Conservation (phyloP, 805 yeast species). For the Cyberlindnera petersonii region DNA sequence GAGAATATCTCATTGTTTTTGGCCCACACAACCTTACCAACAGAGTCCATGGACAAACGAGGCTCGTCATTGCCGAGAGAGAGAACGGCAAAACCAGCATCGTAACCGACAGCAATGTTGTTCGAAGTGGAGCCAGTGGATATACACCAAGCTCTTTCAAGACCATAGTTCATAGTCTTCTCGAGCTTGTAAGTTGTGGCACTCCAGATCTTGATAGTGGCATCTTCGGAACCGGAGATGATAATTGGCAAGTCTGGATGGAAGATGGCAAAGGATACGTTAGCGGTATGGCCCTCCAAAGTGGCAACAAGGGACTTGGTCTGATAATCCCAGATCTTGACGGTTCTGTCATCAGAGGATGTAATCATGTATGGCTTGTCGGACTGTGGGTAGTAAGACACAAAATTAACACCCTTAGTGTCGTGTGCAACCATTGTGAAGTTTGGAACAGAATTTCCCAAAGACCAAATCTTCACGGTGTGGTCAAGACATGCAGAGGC, state of each 20-base stretch:
- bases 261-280: conserved; percentile 95
- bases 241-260: conserved; percentile 97
- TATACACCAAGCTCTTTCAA: conserved; percentile 97
- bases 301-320: conserved; percentile 94
- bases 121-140: conserved; percentile 68
- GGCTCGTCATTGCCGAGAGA: conserved; percentile 95
- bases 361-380: conserved; percentile 96
- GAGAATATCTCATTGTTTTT: conserved; percentile 82
- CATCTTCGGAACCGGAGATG: conserved; percentile 95
- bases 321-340: conserved; percentile 95
- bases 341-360: conserved; percentile 84
- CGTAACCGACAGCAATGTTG: conserved; percentile 88
- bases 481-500: conserved; percentile 96
- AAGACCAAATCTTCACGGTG: conserved; percentile 94
- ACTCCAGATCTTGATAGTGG: conserved; percentile 92
- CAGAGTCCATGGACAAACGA: conserved; percentile 84
- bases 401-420: conserved; percentile 90
- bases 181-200: conserved; percentile 90
- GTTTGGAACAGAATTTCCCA: conserved; percentile 84
- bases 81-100: conserved; percentile 86
- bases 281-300: conserved; percentile 87
- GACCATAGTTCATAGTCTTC: conserved; percentile 82
- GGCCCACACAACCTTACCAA: conserved; percentile 88
- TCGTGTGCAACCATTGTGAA: conserved; percentile 90
- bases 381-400: conserved; percentile 94